A percentile compares a stretch with the other conserved stretches of the same genome.
phyloP scores from a whole-genome alignment of 75 land plant genomes.

The Larix kaempferi region DNA sequence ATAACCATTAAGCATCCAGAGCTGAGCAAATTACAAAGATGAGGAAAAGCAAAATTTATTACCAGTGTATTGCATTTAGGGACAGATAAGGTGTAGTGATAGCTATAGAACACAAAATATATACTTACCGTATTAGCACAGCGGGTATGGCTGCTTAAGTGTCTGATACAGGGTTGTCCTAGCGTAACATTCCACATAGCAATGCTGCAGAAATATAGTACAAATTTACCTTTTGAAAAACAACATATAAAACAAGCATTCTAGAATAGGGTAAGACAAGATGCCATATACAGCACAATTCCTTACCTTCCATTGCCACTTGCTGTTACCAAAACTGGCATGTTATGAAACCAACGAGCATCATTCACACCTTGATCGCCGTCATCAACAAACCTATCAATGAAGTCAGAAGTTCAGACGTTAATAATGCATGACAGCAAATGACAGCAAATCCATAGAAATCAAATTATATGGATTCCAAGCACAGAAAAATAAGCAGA shows the following conservation, averaged over 20 bases:
- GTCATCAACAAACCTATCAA: constrained; percentile 36
- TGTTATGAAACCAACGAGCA: constrained; percentile 46
- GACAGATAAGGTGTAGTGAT: neutral
- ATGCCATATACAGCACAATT: neutral
- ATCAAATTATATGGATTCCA: too few species aligned
- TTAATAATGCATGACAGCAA: too few species aligned
- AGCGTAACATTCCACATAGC: constrained; percentile 51
- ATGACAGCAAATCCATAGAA: too few species aligned
- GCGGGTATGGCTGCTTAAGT: constrained; percentile 41
- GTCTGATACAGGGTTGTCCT: constrained; percentile 42
- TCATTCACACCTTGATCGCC: constrained; percentile 62
- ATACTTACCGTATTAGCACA: constrained; percentile 45
- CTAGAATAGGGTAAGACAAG: neutral
- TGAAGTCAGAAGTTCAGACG: too few species aligned
- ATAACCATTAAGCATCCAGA: neutral
- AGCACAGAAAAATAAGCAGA: too few species aligned
- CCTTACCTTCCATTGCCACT: constrained; percentile 52
- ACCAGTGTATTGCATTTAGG: neutral
- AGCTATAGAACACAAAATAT: neutral
- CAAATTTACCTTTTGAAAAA: neutral
- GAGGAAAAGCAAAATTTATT: neutral
- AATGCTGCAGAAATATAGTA: constrained; percentile 15
- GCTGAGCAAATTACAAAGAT: neutral
- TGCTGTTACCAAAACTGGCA: constrained; percentile 41
- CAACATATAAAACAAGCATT: neutral